These are phyloP conservation scores for Litsea cubeba DNA, from an alignment of 164 flowering plant genomes.

Conservation along the genomic window DNA sequence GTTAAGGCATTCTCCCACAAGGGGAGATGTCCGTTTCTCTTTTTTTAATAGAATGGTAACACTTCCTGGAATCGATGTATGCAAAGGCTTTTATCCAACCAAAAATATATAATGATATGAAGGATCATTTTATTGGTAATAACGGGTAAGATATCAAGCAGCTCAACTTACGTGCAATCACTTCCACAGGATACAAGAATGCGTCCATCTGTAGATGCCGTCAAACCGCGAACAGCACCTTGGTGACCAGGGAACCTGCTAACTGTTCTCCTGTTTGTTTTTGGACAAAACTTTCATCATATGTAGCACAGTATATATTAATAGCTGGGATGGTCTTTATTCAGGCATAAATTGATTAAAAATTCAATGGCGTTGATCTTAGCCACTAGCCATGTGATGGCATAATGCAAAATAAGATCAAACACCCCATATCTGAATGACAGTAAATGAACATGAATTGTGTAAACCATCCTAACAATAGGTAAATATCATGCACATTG, in stretches of 20 bases:
- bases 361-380: not conserved
- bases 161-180: constrained; percentile 75
- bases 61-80: no score
- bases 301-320: not conserved
- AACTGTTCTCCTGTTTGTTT: constrained; percentile 57
- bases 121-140: not conserved
- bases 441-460: not conserved
- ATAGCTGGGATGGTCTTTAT: not conserved
- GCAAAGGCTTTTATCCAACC: no score
- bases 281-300: constrained; percentile 4
- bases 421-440: not conserved
- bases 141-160: not conserved
- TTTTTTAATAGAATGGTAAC: not conserved
- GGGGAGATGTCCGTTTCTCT: no score
- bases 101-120: not conserved
- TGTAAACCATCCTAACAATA: not conserved
- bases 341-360: constrained; percentile 1
- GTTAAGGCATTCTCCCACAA: no score
- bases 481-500: no score
- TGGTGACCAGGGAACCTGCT: constrained; percentile 85
- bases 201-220: constrained; percentile 92
- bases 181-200: constrained; percentile 83
- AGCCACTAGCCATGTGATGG: not conserved
- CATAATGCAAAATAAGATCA: not conserved
- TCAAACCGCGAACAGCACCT: constrained; percentile 82